Conservation (phyloP, 2,329 filamentous ascomycete genomes). For the Venturia pyrina region DNA sequence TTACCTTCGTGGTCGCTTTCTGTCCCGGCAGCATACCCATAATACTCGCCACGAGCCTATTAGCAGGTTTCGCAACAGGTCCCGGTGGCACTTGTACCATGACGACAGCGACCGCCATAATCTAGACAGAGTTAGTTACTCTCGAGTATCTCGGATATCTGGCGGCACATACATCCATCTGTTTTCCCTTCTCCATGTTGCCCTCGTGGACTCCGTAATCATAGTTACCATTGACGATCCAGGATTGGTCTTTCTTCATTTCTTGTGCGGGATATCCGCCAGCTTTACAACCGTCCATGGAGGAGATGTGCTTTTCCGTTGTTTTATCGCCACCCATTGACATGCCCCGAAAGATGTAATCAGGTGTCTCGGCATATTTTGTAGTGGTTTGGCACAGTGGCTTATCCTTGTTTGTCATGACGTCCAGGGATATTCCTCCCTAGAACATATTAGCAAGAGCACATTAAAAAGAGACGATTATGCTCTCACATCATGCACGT, state of each 20-base stretch:
- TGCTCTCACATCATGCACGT: constrained; percentile 5
- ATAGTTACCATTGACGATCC: constrained; percentile 9
- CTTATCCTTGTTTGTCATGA: neutral
- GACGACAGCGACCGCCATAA: neutral
- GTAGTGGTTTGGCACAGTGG: neutral
- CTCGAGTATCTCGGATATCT: neutral
- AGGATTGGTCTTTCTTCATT: constrained; percentile 10
- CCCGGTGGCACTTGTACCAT: neutral
- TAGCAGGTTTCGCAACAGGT: neutral
- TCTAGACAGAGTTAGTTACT: neutral
- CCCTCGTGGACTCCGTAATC: constrained; percentile 4
- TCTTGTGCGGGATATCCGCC: neutral
- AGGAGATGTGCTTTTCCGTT: constrained; percentile 6
- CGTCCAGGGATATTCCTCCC: neutral
- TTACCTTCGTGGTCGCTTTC: neutral
- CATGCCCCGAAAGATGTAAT: neutral
- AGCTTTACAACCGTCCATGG: constrained; percentile 7
- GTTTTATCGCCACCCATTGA: constrained; percentile 5
- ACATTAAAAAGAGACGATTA: neutral
- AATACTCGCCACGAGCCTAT: neutral
- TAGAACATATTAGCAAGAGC: neutral
- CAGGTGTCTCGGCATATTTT: constrained; percentile 8
- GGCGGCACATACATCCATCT: neutral
- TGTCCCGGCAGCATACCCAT: neutral
- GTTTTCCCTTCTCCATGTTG: neutral